Conservation (phyloP, 495 filamentous ascomycete species). For the Xylaria scruposa region DNA sequence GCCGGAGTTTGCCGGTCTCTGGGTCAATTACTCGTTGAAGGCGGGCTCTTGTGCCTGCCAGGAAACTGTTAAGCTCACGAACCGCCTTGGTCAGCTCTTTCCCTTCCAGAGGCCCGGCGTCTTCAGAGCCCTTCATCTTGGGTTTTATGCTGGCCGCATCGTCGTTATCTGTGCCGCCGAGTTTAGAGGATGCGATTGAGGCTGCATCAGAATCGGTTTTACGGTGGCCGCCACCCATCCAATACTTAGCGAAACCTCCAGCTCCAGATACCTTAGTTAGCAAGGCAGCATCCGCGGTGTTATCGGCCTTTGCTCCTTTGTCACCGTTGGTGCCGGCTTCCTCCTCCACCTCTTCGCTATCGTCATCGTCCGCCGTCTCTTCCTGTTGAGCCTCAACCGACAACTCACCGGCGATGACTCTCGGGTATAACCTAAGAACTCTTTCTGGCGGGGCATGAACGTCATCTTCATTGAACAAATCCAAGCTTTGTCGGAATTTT, state of each 20-base stretch:
- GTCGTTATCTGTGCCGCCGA: slow-evolving; percentile 49
- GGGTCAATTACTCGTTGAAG: slow-evolving; percentile 83
- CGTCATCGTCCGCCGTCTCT: slow-evolving; percentile 42
- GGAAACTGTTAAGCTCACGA: slow-evolving; percentile 79
- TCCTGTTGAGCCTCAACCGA: slow-evolving; percentile 56
- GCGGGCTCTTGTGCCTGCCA: slow-evolving; percentile 80
- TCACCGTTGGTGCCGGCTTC: slow-evolving; percentile 45
- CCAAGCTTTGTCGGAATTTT: slow-evolving; percentile 88
- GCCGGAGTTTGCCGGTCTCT: slow-evolving; percentile 73
- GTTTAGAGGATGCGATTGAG: slow-evolving; percentile 68
- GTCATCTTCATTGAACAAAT: slow-evolving; percentile 80
- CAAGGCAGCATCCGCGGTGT: slow-evolving; percentile 44
- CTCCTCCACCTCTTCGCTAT: slow-evolving; percentile 30
- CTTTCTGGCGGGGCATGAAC: slow-evolving; percentile 87
- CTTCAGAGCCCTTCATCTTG: slow-evolving; percentile 31
- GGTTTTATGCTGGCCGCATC: slow-evolving; percentile 54
- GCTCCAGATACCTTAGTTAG: slow-evolving; percentile 42
- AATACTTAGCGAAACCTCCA: slow-evolving; percentile 57
- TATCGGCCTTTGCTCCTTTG: slow-evolving; percentile 42
- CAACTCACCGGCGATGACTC: slow-evolving; percentile 80
- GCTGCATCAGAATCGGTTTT: slow-evolving; percentile 65
- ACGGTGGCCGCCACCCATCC: slow-evolving; percentile 52
- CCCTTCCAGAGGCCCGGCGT: slow-evolving; percentile 65
- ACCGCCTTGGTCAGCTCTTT: slow-evolving; percentile 84
- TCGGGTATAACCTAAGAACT: slow-evolving; percentile 86